Percentiles rank a stretch among this genome's conserved stretches.
Conservation (phyloP, 495 filamentous ascomycete species). For the Aspergillus asperescens region DNA sequence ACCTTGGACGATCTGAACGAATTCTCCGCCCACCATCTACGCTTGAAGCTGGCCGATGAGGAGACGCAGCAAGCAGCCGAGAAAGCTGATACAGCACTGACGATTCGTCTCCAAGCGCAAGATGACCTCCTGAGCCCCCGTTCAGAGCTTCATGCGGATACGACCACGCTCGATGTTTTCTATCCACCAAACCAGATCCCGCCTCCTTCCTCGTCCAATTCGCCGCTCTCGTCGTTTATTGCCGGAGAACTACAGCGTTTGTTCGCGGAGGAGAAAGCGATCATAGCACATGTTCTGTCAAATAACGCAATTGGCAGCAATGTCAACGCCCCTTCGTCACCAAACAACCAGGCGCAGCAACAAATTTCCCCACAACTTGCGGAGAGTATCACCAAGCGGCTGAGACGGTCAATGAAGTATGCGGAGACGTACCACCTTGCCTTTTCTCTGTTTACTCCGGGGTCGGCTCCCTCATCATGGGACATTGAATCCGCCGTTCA, state of each 20-base stretch:
- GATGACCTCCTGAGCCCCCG: constrained; percentile 47
- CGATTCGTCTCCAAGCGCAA: constrained; percentile 62
- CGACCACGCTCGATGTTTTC: constrained; percentile 69
- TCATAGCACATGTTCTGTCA: constrained; percentile 75
- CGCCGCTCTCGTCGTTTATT: constrained; percentile 73
- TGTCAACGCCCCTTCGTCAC: constrained; percentile 33
- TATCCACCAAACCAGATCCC: constrained; percentile 74
- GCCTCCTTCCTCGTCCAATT: constrained; percentile 60
- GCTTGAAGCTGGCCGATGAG: constrained; percentile 61
- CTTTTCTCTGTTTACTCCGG: constrained; percentile 87
- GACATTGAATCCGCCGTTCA: constrained; percentile 80
- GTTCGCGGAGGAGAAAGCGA: constrained; percentile 86
- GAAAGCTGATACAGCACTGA: constrained; percentile 55
- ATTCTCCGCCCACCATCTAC: constrained; percentile 84
- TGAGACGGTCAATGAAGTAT: constrained; percentile 82
- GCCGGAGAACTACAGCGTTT: constrained; percentile 71
- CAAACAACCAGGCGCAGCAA: constrained; percentile 21
- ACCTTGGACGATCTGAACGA: constrained; percentile 86
- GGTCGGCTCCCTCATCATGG: constrained; percentile 76
- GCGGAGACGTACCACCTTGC: constrained; percentile 92
- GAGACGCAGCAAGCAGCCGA: constrained; percentile 12
- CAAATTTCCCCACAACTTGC: constrained; percentile 41
- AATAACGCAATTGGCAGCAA: constrained; percentile 24
- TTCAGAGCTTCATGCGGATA: constrained; percentile 60
- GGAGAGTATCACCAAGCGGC: constrained; percentile 52